A percentile compares a stretch with the other conserved stretches of the same genome.
Evolutionary conservation across 164 flowering plant species (phyloP).

Genomic region (Magnolia officinalis): DNA sequence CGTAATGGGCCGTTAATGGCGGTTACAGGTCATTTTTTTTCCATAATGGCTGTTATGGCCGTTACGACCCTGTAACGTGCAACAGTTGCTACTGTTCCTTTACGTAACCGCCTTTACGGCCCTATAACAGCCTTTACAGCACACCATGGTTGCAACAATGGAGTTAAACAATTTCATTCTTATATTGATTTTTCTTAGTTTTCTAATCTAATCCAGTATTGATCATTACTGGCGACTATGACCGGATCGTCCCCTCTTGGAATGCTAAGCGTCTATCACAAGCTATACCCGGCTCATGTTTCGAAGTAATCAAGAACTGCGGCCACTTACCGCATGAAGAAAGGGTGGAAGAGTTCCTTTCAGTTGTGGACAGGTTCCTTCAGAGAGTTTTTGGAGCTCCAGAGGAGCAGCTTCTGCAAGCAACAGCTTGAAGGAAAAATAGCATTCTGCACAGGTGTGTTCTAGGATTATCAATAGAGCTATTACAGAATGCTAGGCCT

Average conservation of each 20-base stretch:
- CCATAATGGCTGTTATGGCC: too few species aligned
- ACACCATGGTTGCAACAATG: too few species aligned
- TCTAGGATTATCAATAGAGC: not conserved
- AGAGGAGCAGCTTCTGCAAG: constrained; percentile 29
- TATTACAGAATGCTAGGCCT: not conserved
- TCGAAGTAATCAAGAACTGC: constrained; percentile 74
- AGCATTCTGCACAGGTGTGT: not conserved
- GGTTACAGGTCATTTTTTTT: too few species aligned
- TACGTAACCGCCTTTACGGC: too few species aligned
- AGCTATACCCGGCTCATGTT: constrained; percentile 62
- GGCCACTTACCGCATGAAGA: constrained; percentile 98
- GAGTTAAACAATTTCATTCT: not conserved
- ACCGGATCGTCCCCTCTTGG: constrained; percentile 87
- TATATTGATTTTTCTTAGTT: not conserved
- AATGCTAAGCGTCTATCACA: constrained; percentile 66
- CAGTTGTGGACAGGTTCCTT: constrained; percentile 57
- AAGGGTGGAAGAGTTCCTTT: constrained; percentile 61
- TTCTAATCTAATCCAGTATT: constrained; percentile 44
- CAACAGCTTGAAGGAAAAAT: constrained; percentile 17
- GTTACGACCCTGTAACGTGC: too few species aligned
- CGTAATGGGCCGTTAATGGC: too few species aligned
- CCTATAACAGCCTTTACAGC: too few species aligned
- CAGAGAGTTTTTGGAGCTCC: constrained; percentile 34
- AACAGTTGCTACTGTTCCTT: too few species aligned
- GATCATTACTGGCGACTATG: constrained; percentile 78